Percentiles rank a stretch among this genome's conserved stretches.
Evolutionary conservation across 306 rosid species (phyloP).

Genomic region (Sophora flavescens): DNA sequence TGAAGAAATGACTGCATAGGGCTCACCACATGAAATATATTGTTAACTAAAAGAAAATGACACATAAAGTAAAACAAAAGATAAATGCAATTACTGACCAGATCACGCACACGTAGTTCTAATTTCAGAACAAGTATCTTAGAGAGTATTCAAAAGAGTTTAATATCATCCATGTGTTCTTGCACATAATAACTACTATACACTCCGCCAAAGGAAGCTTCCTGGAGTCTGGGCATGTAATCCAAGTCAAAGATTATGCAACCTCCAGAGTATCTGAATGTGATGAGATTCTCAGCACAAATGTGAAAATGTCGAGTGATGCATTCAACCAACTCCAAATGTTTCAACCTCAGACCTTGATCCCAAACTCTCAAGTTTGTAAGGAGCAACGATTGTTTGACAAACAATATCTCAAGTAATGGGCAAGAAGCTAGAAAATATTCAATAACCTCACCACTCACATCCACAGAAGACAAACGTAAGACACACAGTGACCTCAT

Average conservation of each 20-base stretch:
- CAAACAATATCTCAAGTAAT: conserved; percentile 9
- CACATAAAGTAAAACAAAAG: neutral
- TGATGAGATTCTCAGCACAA: conserved; percentile 19
- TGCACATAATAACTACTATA: too few species aligned
- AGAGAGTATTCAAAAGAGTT: neutral
- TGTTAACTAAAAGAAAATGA: neutral
- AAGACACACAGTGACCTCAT: neutral
- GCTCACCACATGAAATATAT: neutral
- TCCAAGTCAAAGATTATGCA: neutral
- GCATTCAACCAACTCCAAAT: conserved; percentile 26
- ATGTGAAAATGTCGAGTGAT: neutral
- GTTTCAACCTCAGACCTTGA: conserved; percentile 10
- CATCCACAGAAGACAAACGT: conserved; percentile 37
- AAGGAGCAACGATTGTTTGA: neutral
- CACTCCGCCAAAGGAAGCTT: conserved; percentile 8
- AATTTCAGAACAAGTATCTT: conserved; percentile 3
- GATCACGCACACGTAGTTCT: neutral
- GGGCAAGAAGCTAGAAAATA: conserved; percentile 5
- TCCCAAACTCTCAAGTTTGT: neutral
- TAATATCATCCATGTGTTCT: neutral
- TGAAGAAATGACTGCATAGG: neutral
- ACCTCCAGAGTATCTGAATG: neutral
- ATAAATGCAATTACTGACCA: neutral
- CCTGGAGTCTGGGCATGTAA: conserved; percentile 16
- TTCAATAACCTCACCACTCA: conserved; percentile 5